phyloP scores from a whole-genome alignment of 495 filamentous ascomycete genomes.

The Pseudomonodictys pantanalensis region DNA sequence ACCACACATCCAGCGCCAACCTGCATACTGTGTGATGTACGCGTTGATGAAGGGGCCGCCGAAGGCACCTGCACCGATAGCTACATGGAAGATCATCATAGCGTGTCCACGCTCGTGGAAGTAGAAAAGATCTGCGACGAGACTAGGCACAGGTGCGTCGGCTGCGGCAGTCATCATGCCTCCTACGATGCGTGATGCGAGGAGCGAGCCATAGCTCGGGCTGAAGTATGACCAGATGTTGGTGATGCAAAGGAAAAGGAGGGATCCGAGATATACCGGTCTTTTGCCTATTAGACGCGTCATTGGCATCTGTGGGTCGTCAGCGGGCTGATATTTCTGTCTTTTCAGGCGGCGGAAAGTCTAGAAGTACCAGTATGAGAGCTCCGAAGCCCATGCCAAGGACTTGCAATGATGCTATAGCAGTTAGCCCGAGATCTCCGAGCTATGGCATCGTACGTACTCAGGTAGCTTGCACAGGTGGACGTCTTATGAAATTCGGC shows the following conservation, averaged over 20 bases:
- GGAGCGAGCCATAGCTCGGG: conserved; percentile 16
- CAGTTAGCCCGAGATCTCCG: too few species aligned
- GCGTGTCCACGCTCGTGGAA: conserved; percentile 24
- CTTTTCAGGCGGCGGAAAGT: too few species aligned
- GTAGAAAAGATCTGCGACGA: conserved; percentile 30
- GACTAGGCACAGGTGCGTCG: conserved; percentile 20
- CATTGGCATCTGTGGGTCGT: conserved; percentile 30
- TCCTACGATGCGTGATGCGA: conserved; percentile 25
- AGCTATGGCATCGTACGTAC: too few species aligned
- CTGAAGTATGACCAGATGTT: conserved; percentile 12
- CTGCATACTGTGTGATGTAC: conserved; percentile 17
- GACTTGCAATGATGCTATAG: conserved; percentile 6
- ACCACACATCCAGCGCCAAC: conserved; percentile 24
- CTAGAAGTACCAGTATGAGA: too few species aligned
- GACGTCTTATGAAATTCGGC: conserved; percentile 23
- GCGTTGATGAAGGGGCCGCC: conserved; percentile 26
- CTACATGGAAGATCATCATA: conserved; percentile 32
- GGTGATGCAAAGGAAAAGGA: conserved; percentile 19
- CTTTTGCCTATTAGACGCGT: conserved; percentile 28
- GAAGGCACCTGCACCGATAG: conserved; percentile 23
- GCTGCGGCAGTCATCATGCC: conserved; percentile 21
- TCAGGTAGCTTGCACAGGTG: conserved; percentile 15
- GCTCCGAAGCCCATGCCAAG: conserved; percentile 27
- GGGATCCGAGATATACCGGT: conserved; percentile 23
- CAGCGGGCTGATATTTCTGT: too few species aligned